Evolutionary conservation across 1,284 basidiomycete genomes (phyloP).

Genomic region (Apiotrichum veenhuisii): DNA sequence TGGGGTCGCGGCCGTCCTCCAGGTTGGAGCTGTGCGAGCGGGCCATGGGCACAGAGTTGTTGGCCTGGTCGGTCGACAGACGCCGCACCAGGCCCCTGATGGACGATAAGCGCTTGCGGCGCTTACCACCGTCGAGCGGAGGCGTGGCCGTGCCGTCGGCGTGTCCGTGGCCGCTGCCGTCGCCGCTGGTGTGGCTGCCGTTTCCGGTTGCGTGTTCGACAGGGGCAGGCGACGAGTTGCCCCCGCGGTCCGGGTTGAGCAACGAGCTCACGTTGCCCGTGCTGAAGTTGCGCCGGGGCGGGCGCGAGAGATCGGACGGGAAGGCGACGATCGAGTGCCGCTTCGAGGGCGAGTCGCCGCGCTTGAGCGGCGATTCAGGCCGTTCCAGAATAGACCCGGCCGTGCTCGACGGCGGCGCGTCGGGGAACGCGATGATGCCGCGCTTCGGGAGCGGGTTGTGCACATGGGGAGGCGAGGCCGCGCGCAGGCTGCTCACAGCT

Average conservation of each 20-base stretch:
- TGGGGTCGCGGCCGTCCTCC: not conserved
- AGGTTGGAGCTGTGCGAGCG: not conserved
- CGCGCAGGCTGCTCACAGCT: too few species aligned
- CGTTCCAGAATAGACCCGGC: not conserved
- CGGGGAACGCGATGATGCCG: not conserved
- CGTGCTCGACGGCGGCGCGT: not conserved
- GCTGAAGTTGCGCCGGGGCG: not conserved
- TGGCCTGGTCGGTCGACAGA: constrained; percentile 19
- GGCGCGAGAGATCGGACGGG: not conserved
- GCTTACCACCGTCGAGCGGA: constrained; percentile 4
- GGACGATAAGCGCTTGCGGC: constrained; percentile 37
- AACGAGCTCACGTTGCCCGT: not conserved
- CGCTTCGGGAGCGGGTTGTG: not conserved
- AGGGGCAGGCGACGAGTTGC: not conserved
- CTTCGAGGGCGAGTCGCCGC: not conserved
- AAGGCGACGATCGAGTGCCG: not conserved
- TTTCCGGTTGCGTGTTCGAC: too few species aligned
- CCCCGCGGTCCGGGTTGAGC: not conserved
- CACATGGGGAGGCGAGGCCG: too few species aligned
- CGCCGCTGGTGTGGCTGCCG: too few species aligned
- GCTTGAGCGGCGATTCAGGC: not conserved
- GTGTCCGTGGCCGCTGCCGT: too few species aligned
- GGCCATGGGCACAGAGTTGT: not conserved
- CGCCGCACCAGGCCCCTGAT: constrained; percentile 44
- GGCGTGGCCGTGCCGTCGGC: not conserved